Evolutionary conservation across 495 filamentous ascomycete species (phyloP).

Genomic region (Xylaria telfairii): DNA sequence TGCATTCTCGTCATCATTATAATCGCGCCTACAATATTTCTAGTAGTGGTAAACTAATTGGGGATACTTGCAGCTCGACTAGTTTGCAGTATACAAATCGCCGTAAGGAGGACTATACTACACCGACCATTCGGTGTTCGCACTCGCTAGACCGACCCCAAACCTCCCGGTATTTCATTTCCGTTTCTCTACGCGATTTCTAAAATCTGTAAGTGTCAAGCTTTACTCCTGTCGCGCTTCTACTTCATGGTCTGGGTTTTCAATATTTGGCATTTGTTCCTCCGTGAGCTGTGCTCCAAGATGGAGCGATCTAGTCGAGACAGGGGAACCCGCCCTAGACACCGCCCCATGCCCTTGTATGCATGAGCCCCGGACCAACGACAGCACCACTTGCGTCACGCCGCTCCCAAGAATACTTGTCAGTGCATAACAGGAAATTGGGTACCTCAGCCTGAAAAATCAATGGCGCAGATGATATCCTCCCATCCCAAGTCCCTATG

Average conservation of each 20-base stretch:
- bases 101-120: neutral
- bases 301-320: slow-evolving; percentile 22
- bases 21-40: neutral
- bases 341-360: slow-evolving; percentile 24
- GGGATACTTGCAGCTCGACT: neutral
- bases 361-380: slow-evolving; percentile 25
- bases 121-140: neutral
- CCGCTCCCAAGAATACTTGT: neutral
- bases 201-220: neutral
- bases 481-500: neutral
- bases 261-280: neutral
- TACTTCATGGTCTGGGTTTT: neutral
- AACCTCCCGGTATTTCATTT: neutral
- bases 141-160: neutral
- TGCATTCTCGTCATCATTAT: neutral
- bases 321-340: slow-evolving; percentile 26
- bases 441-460: slow-evolving; percentile 7
- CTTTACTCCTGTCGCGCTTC: neutral
- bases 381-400: slow-evolving; percentile 26
- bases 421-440: slow-evolving; percentile 6
- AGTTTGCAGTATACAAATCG: neutral
- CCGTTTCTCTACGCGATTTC: neutral
- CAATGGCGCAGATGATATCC: neutral
- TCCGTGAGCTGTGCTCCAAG: neutral
- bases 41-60: slow-evolving; percentile 12